Base-by-base conservation (phyloP, 371 early-diverging fungal species). In the Globomyces sp. region DNA sequence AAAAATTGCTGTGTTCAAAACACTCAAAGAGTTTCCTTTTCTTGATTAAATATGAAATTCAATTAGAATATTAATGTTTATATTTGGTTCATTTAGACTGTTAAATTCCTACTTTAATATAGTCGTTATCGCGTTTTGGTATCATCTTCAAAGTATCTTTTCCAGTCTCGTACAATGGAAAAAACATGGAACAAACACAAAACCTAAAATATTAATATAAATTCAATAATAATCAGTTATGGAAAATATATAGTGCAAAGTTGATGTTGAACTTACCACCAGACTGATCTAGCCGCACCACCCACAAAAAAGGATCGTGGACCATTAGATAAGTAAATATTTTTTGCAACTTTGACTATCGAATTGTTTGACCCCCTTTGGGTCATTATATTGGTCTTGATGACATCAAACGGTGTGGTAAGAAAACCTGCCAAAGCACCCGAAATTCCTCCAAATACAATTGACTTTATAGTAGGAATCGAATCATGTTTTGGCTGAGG, bases 361-460 rank as follows among this genome's bases (percentile, higher is more conserved):
- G 64, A 60, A 11, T 45, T 44, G 6, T 44, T 47, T 1, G 45
- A 57, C 11, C 80, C 80, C 24, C 24, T 24, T 62, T 80, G 74
- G 1, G 90, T 89, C 95, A 96, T 95, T 50, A 95, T 83, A 13
- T 92, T 85, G 0, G 97, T 95, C 74, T 92, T 93, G 69, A 94
- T 86, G 0, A 96, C 94, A 77, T 96, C 97, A 64, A 95, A 81
- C 13, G 97, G 97, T 0, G 97, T 94, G 1, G 97, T 96, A 2
- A 89, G 49, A 57, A 85, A 93, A 2, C 93, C 97, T 0, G 96
- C 94, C 40, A 92, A 75, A 64, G 83, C 88, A 2, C 92, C 92
- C 43, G 89, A 87, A 24, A 89, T 74, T 8, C 92, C 97, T 68
- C 96, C 97, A n/a, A 87, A 90, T 57, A 90, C 45, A 9, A 87